A percentile compares a stretch with the other conserved stretches of the same genome.
Conservation (phyloP, 441 rosid genomes). For the Adansonia grandidieri region DNA sequence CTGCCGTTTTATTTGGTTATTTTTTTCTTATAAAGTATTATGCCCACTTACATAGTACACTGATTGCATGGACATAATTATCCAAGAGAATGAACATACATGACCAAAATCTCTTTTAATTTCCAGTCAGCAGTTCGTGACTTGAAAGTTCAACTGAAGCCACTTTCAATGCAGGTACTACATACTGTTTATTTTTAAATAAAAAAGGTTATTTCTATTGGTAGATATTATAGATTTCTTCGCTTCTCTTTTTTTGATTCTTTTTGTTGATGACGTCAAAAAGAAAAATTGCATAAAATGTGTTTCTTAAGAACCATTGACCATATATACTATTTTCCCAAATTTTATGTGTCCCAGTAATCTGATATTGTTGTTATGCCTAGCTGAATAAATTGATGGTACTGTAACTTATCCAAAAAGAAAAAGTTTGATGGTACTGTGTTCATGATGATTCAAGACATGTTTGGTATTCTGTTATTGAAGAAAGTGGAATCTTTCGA, state of each 20-base stretch:
- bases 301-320: not conserved
- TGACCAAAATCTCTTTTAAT: constrained; percentile 31
- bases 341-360: not conserved
- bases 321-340: not conserved
- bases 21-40: not conserved
- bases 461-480: not conserved
- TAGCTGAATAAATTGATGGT: not conserved
- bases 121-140: constrained; percentile 93
- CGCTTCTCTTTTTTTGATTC: not conserved
- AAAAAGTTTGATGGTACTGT: not conserved
- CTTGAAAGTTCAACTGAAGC: constrained; percentile 92
- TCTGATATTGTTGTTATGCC: not conserved
- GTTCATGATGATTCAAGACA: not conserved
- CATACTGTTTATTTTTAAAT: not conserved
- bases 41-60: constrained; percentile 1
- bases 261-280: not conserved
- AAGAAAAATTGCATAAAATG: not conserved
- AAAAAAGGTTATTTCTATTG: not conserved
- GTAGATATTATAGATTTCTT: not conserved
- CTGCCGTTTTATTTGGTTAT: not conserved
- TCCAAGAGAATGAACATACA: constrained; percentile 25
- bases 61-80: not conserved
- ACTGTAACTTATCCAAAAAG: not conserved
- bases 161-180: constrained; percentile 96
- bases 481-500: constrained; percentile 12